Evolutionary conservation across 352 stramenopile species (phyloP).

Genomic region (Pythium aphanidermatum): DNA sequence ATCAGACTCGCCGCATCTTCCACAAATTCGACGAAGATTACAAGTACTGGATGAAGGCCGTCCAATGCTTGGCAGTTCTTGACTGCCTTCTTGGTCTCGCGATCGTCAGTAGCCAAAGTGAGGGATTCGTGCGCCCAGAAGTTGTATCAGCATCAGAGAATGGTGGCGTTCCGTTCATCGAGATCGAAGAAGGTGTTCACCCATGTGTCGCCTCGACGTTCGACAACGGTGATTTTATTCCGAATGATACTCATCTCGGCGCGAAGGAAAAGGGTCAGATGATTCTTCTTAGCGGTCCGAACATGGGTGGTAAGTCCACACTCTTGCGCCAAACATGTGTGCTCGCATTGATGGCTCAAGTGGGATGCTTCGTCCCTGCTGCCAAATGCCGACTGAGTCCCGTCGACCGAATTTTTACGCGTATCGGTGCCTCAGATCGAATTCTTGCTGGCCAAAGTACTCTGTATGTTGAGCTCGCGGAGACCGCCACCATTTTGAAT

Average conservation of each 20-base stretch:
- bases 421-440: conserved; percentile 97
- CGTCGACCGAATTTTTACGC: conserved; percentile 99
- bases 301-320: conserved; percentile 99
- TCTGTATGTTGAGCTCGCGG: conserved; percentile 98
- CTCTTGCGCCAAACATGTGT: conserved; percentile 98
- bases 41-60: conserved; percentile 91
- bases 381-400: conserved; percentile 92
- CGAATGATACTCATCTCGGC: conserved; percentile 94
- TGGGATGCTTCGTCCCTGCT: conserved; percentile 98
- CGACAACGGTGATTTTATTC: conserved; percentile 91
- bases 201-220: conserved; percentile 89
- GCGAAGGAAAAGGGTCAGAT: conserved; percentile 50
- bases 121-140: conserved; percentile 88
- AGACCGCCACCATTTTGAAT: conserved; percentile 97
- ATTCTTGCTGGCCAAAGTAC: conserved; percentile 98
- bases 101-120: conserved; percentile 89
- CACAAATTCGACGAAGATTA: conserved; percentile 95
- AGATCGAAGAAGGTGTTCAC: conserved; percentile 93
- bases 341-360: conserved; percentile 96
- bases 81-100: conserved; percentile 95
- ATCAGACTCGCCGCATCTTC: conserved; percentile 92
- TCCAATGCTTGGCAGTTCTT: conserved; percentile 90
- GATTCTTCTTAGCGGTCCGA: conserved; percentile 96
- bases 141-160: conserved; percentile 78
- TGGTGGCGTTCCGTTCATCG: conserved; percentile 59